Conservation (phyloP, 2,329 filamentous ascomycete species). For the Stemphylium beticola region DNA sequence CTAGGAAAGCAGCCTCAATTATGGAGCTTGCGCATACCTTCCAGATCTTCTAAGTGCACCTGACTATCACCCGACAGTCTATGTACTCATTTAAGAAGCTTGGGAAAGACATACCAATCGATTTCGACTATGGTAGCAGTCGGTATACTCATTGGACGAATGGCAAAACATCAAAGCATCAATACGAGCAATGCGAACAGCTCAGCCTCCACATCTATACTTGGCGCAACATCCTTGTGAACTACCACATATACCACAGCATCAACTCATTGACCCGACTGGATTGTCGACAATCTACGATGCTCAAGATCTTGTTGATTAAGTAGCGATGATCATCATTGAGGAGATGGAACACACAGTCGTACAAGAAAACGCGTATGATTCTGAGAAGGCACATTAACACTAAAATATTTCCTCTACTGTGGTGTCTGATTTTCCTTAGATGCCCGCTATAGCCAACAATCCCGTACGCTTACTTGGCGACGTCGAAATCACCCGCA, state of each 20-base stretch:
- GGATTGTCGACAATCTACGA: neutral
- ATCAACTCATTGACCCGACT: neutral
- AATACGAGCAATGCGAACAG: conserved; percentile 26
- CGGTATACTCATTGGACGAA: neutral
- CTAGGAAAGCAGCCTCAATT: no score
- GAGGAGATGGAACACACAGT: neutral
- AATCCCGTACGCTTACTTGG: neutral
- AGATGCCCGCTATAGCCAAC: neutral
- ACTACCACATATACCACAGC: neutral
- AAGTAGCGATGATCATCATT: neutral
- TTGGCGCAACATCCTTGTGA: conserved; percentile 15
- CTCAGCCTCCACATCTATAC: conserved; percentile 19
- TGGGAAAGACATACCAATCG: no score
- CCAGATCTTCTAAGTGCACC: no score
- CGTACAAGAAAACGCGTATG: neutral
- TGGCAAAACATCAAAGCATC: neutral
- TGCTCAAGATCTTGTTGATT: neutral
- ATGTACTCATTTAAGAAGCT: no score
- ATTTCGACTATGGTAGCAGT: no score
- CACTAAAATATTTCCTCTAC: neutral
- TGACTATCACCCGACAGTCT: no score
- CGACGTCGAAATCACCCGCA: neutral
- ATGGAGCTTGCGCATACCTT: no score
- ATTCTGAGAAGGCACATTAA: neutral
- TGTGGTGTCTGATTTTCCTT: neutral